phyloP scores from a whole-genome alignment of 345 rosid species.

The Gossypium thurberi region DNA sequence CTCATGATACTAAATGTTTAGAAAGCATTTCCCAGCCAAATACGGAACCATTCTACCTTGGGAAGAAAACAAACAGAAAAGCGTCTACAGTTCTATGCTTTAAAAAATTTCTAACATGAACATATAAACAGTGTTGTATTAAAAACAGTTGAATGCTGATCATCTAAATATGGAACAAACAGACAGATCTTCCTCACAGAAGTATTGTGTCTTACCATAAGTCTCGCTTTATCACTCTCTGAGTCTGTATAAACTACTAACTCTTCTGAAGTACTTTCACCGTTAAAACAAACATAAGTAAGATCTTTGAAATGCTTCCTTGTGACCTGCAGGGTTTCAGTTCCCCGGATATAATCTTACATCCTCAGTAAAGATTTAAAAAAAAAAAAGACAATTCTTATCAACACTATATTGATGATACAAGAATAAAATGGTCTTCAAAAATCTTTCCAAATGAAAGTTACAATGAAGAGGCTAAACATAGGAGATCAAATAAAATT shows the following conservation, averaged over 20 bases:
- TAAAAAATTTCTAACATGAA: background rate
- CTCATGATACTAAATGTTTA: background rate
- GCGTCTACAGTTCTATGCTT: background rate
- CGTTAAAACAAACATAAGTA: slow-evolving; percentile 33
- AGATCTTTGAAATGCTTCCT: slow-evolving; percentile 77
- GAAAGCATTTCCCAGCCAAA: background rate
- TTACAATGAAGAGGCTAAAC: background rate
- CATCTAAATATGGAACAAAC: background rate
- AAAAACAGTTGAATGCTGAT: background rate
- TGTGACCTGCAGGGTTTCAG: slow-evolving; percentile 36
- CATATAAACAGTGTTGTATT: background rate
- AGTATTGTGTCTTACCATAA: slow-evolving; percentile 48
- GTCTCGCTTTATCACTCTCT: slow-evolving; percentile 46
- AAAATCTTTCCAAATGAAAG: background rate
- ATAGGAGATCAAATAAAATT: background rate
- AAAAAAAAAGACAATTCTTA: background rate
- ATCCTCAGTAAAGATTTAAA: background rate
- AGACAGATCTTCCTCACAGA: background rate
- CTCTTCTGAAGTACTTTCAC: slow-evolving; percentile 38
- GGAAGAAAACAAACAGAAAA: slow-evolving; percentile 6
- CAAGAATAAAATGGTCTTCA: background rate
- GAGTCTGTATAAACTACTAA: slow-evolving; percentile 66
- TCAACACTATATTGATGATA: background rate
- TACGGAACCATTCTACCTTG: background rate
- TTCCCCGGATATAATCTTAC: background rate